Evolutionary conservation across 2,329 filamentous ascomycete genomes (phyloP).

Genomic region (Pseudogymnoascus sp.): DNA sequence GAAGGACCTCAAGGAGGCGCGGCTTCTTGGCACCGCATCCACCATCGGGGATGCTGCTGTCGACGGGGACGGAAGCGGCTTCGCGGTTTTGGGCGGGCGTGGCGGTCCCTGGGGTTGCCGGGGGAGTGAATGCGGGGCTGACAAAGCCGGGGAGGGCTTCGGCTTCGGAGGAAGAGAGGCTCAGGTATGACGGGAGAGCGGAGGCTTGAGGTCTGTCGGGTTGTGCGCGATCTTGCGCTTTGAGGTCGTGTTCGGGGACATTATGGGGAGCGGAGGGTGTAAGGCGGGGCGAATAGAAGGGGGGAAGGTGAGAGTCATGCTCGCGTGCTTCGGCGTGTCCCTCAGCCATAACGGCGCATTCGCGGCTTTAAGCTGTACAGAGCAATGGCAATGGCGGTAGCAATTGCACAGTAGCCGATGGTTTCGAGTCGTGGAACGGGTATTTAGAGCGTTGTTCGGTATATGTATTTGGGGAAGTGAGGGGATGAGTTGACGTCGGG

Average conservation of each 20-base stretch:
- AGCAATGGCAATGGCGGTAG: not conserved
- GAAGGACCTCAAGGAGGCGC: conserved; percentile 64
- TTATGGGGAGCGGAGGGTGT: conserved; percentile 26
- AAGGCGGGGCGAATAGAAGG: conserved; percentile 29
- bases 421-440: not conserved
- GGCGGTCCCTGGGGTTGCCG: conserved; percentile 51
- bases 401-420: not conserved
- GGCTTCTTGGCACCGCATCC: conserved; percentile 58
- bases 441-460: not conserved
- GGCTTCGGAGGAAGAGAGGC: conserved; percentile 9
- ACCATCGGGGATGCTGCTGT: conserved; percentile 45
- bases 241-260: conserved; percentile 28
- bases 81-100: conserved; percentile 37
- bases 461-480: conserved; percentile 3
- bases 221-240: conserved; percentile 12
- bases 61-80: conserved; percentile 39
- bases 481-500: conserved; percentile 4
- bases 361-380: not conserved
- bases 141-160: conserved; percentile 44
- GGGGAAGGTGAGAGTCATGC: conserved; percentile 22
- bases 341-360: conserved; percentile 11
- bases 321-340: conserved; percentile 18
- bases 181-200: conserved; percentile 11
- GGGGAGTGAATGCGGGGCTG: conserved; percentile 77
- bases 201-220: conserved; percentile 5